These are phyloP conservation scores for Pythium volutum DNA, from an alignment of 352 stramenopile species.

Conservation along the genomic window DNA sequence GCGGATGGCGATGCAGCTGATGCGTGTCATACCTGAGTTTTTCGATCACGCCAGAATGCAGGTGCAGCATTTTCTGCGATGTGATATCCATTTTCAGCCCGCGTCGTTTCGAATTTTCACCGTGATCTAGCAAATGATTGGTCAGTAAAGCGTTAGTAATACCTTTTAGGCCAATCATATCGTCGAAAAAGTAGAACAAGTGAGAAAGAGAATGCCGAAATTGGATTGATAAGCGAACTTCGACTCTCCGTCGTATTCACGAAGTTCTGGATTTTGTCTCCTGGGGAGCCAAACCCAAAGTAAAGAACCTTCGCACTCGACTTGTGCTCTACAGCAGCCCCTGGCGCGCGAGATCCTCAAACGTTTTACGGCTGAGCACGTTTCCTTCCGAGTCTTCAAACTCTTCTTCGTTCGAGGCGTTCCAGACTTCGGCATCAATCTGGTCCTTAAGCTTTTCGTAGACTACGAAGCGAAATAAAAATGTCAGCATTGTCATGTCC, in stretches of 20 bases:
- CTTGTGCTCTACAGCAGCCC: constrained; percentile 85
- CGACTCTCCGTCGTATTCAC: neutral
- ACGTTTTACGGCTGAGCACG: constrained; percentile 96
- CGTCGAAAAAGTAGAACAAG: constrained; percentile 2
- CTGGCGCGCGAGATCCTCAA: constrained; percentile 97
- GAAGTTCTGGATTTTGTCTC: no score
- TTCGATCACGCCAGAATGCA: neutral
- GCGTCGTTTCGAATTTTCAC: constrained; percentile 18
- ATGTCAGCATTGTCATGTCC: no score
- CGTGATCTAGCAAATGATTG: constrained; percentile 9
- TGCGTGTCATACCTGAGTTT: constrained; percentile 6
- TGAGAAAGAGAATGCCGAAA: neutral
- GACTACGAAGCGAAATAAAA: no score
- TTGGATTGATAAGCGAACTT: neutral
- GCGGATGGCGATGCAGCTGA: neutral
- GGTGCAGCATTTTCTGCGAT: neutral
- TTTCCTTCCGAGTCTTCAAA: constrained; percentile 99
- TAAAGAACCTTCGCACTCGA: no score
- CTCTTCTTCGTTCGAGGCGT: constrained; percentile 95
- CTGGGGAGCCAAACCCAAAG: no score
- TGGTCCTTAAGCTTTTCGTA: constrained; percentile 96
- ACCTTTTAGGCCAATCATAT: constrained; percentile 16
- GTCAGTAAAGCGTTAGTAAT: constrained; percentile 3
- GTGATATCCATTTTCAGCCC: constrained; percentile 1
- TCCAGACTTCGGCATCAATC: constrained; percentile 93